Base-by-base conservation (phyloP, 2,329 filamentous ascomycete genomes). In the Lithohypha guttulata region DNA sequence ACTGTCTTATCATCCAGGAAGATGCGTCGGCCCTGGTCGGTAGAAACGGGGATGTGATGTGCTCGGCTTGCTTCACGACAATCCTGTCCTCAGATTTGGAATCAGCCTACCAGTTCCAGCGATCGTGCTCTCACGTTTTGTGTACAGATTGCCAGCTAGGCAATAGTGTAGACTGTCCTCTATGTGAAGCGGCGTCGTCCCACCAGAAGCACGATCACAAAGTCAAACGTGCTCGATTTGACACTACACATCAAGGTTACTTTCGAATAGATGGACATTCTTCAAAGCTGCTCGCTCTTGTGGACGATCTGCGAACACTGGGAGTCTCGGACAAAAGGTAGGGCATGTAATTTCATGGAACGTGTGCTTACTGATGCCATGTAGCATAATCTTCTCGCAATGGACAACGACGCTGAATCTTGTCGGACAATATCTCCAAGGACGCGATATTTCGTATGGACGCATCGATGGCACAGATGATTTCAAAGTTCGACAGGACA, bases 391-490 rank as follows among this genome's bases (percentile, higher is more conserved):
- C 29, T 69, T 69, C 26, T 67, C 64, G 0, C 65, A 58, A 41
- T 69, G 64, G 66, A 68, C 61, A 1, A 51, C 58, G 1, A 67
- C 64, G 0, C 50, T 70, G 0, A 50, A 63, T 15, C 51, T 69
- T 0, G 46, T 68, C 0, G 51, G 43, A 0, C 52, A 28, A 2
- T 54, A 60, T 22, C 49, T 69, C 0, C 7, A 50, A 0, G 6
- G 20, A 1, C 52, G 50, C 1, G 25, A 45, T 0, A 57, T 69
- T 1, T 26, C 43, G 2, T 44, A 33, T 22, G 25, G 23, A 18
- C 59, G 64, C 0, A 65, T 73, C 2, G 67, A 73, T 31, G 69
- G 69, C 2, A 55, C 60, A 1, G 60, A 54, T 11, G 53, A 60
- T 0, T 54, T 64, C 1, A 40, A 44, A 0, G 53, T 61, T 18